Base-by-base conservation (phyloP, 208 protist species). In the Trypanosoma melophagium region DNA sequence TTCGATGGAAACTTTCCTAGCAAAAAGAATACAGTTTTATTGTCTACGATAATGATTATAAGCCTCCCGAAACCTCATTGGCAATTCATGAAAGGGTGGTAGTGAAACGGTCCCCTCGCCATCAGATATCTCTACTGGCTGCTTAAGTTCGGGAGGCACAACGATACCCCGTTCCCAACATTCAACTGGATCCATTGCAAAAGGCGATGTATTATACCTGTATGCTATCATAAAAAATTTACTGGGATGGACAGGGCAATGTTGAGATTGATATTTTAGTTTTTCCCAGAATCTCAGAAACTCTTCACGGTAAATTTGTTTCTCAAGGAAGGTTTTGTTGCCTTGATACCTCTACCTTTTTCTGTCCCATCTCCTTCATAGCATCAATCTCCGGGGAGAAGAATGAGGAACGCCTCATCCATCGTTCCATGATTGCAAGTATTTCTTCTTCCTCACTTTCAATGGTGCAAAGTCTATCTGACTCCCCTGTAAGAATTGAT, bases 61-160 rank as follows among this genome's bases (percentile, higher is more conserved):
- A 31, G 54, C 56, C 13, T 65, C 40, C 40, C 69, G 51, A 51
- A 67, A 41, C 47, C 41, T 74, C 53, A 67, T 67, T 7, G 69
- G 62, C 55, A 74, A 49, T 50, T 67, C 69, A 51, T 74, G 60
- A 57, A 64, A 67, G 17, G 69, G 50, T 42, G 69, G 60, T 31
- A 74, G 31, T 2, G 42, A 53, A 51, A 74, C 42, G 19, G 38
- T 58, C 31, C 60, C 54, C 9, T 56, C n/a, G 54, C 16, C 19
- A 74, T 74, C 69, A 4, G 45, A 61, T 1, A 68, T 3, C 38
- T 56, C 60, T 3, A 66, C 51, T 7, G 21, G 19, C 28, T 54
- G 59, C 52, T 74, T 59, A 49, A 67, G n/a, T 42, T 74, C 69
- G n/a, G 69, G 69, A n/a, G 69, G 56, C 13, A 66, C 40, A 57